Evolutionary conservation across 192 early-diverging fungal species (phyloP), one percentile per base, ranked within the genome.

Genomic region (Backusella liffmaniae): DNA sequence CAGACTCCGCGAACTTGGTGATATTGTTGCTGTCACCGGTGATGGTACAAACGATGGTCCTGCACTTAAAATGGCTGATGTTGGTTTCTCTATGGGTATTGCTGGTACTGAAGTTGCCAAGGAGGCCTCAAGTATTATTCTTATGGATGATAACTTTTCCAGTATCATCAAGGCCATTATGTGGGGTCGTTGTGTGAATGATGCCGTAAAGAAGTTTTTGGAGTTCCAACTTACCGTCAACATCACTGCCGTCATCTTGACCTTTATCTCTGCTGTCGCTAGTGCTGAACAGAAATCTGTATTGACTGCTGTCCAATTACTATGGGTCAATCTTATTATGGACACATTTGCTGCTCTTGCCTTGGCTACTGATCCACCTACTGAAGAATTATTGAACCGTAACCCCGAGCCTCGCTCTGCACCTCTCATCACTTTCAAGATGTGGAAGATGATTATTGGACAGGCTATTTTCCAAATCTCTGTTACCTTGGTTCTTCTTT

Each of bases 311-410:
- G 93, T 99, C 0, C 98, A 99, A 84, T 79, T 99, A 66, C 84
- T 99, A 69, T 99, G 97, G 97, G 95, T 99, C 67, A 99, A 99
- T 84, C 84, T 99, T 78, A 99, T 99, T 53, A 99, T 99, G 98
- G 97, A 99, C 87, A 96, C 97, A 0, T 89, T 99, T 80, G 98
- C 98, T 1, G 96, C 98, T 8, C 91, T 99, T 36, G 98, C 97
- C 1, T 89, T 98, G 36, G 97, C 98, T 5, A 98, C 98, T 15
- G 98, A 99, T 77, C 92, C 93, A 68, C 97, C 98, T 0, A 93
- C 91, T 0, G 76, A 75, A 1, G 93, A 92, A 21, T 79, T 99
- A 35, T 86, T 99, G 49, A 86, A 97, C 49, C 91, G 97, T 66
- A 87, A 90, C 13, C 97, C 98, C 12, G 92, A 97, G 72, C 86